These are phyloP conservation scores for Geranium incanum DNA, from an alignment of 441 rosid genomes.

Conservation along the genomic window DNA sequence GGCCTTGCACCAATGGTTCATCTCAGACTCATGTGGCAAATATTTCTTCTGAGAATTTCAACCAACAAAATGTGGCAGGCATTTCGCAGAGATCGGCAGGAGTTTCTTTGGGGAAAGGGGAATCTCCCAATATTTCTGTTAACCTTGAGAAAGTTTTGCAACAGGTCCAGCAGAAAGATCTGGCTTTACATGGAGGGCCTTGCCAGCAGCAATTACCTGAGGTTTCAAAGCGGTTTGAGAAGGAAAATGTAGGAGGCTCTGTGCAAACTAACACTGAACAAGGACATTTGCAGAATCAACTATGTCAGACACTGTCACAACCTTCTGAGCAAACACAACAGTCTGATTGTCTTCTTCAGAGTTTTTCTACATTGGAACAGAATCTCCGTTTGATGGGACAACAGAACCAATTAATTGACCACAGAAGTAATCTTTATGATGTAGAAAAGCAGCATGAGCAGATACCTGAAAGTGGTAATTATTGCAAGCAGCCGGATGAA, in stretches of 20 bases:
- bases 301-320: slow-evolving; percentile 19
- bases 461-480: slow-evolving; percentile 17
- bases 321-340: slow-evolving; percentile 20
- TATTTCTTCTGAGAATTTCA: slow-evolving; percentile 12
- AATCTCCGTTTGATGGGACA: slow-evolving; percentile 13
- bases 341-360: slow-evolving; percentile 10
- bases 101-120: slow-evolving; percentile 20
- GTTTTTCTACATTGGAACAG: slow-evolving; percentile 20
- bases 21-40: slow-evolving; percentile 16
- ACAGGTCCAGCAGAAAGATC: slow-evolving; percentile 19
- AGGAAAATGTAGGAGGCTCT: neutral
- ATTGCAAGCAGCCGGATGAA: slow-evolving; percentile 19
- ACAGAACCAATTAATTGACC: slow-evolving; percentile 19
- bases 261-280: slow-evolving; percentile 10
- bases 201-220: slow-evolving; percentile 20
- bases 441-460: slow-evolving; percentile 22
- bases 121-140: slow-evolving; percentile 16
- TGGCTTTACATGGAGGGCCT: neutral
- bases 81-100: slow-evolving; percentile 20
- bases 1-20: slow-evolving; percentile 18
- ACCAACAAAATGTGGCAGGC: neutral
- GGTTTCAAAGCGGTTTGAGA: slow-evolving; percentile 14
- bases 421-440: slow-evolving; percentile 18
- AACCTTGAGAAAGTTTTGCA: slow-evolving; percentile 18
- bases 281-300: slow-evolving; percentile 17